Evolutionary conservation across 202 grass and related monocot genomes (phyloP), one percentile per base, ranked within the genome.

Genomic region (Bolboschoenoplectus hybrid): DNA sequence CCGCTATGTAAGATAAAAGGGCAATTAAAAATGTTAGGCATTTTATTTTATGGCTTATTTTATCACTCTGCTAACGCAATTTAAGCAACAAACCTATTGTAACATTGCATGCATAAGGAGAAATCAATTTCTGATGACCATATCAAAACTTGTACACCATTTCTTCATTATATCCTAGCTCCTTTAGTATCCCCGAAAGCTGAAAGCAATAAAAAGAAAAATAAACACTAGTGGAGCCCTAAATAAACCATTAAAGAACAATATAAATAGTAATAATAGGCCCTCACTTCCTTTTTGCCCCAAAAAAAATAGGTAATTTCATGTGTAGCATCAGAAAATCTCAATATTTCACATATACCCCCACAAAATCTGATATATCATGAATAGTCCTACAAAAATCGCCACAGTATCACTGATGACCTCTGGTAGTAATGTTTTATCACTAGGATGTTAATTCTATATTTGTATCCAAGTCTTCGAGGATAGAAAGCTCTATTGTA

Each of bases 131-230:
- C 16, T 53, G 63, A 80, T 63, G 64, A 44, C 35, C 17, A 84
- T 76, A 89, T 97, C 89, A 98, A 81, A 98, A 95, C 85, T 95
- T 98, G 90, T 94, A 98, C 47, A 98, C 93, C 95, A 94, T 95
- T 0, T 92, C 90, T 43, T 84, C 73, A 0, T 89, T 91, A 88
- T 98, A 98, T 86, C 93, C 93, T 45, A 95, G 6, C 56, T 98
- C 91, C 82, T 94, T 98, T 58, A 98, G 90, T 87, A 98, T 8
- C 52, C 95, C 95, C 4, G 88, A 74, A 58, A 98, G 62, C 95
- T 95, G 88, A 75, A 82, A 34, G 74, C 40, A 53, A 86, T 69
- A 14, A 5, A 82, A 87, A 86, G 5, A 69, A 76, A 34, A 32
- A 40, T 66, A 11, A 64, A 14, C 53, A 50, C 11, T 46, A 62